Conservation (phyloP, 2,329 filamentous ascomycete genomes). For the Pseudonectria foliicola region DNA sequence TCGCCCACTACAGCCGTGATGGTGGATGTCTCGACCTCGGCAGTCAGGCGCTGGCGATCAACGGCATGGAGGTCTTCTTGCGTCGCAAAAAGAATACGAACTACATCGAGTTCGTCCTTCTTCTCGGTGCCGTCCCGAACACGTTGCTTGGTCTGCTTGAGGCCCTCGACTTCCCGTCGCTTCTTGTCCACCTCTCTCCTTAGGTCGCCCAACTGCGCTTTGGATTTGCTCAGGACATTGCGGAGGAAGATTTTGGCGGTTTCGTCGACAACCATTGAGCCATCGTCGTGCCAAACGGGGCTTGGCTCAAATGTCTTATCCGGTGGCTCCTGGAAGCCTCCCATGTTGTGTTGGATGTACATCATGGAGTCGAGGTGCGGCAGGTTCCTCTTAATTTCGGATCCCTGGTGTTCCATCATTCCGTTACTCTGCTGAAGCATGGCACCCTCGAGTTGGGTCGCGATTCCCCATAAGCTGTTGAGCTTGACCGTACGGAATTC, state of each 20-base stretch:
- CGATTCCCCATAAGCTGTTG: slow-evolving; percentile 79
- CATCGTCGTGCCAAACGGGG: slow-evolving; percentile 95
- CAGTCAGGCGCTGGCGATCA: slow-evolving; percentile 76
- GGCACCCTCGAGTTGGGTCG: slow-evolving; percentile 71
- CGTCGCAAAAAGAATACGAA: slow-evolving; percentile 72
- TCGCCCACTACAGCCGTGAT: slow-evolving; percentile 91
- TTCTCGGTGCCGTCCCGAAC: slow-evolving; percentile 81
- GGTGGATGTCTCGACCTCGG: slow-evolving; percentile 87
- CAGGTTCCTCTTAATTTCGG: slow-evolving; percentile 81
- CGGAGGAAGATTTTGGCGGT: slow-evolving; percentile 82
- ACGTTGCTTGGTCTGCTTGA: slow-evolving; percentile 65
- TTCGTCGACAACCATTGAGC: slow-evolving; percentile 78
- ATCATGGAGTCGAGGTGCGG: slow-evolving; percentile 93
- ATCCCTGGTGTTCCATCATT: slow-evolving; percentile 63
- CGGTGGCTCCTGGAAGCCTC: slow-evolving; percentile 71
- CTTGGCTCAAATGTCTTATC: slow-evolving; percentile 89
- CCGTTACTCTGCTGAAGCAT: slow-evolving; percentile 68
- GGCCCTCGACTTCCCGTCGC: slow-evolving; percentile 72
- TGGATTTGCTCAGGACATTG: slow-evolving; percentile 87
- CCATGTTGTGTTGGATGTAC: slow-evolving; percentile 90
- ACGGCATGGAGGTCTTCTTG: slow-evolving; percentile 81
- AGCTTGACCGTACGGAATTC: slow-evolving; percentile 80
- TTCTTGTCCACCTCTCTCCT: slow-evolving; percentile 81
- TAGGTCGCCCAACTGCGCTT: slow-evolving; percentile 71
- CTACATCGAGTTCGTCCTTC: slow-evolving; percentile 79